Evolutionary conservation across 768 basidiomycete species (phyloP), one percentile per base, ranked within the genome.

Genomic region (Suillus luteus): DNA sequence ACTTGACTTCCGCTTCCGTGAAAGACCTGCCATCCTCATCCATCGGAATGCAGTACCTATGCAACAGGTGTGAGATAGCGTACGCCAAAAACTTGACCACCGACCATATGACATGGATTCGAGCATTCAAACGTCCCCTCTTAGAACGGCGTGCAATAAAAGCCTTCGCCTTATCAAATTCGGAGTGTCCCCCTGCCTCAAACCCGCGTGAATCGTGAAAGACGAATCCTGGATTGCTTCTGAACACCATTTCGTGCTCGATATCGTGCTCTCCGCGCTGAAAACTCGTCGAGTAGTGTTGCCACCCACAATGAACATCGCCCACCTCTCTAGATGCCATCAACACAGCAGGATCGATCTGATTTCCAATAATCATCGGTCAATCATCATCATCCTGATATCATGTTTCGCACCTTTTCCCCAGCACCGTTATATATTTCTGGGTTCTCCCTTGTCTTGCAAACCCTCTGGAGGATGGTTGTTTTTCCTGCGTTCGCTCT

Each of bases 351-450:
- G 19, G 19, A n/a, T 44, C 43, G 19, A 44, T 44, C 43, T 44
- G 43, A 44, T n/a, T n/a, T 44, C 3, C 40, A 17, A 41, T 41
- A 6, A 6, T 6, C 15, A 41, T 41, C 9, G 43, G 19, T 44
- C 9, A 44, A 17, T 41, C 24, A 43, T n/a, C 35, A 41, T 5
- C 37, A 33, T 9, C 46, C 22, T 15, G 60, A 17, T 1, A 12
- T 22, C 7, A 9, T 17, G 3, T 5, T 9, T 2, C 17, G 40
- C 9, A 78, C 77, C 68, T 37, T 52, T 9, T 64, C 60, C 15
- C 72, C 72, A 1, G 58, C 9, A 4, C 59, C 35, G 65, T 71
- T 66, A 22, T 66, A 69, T 55, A 79, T 71, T 10, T 62, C 70
- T 1, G 78, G 33, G 7, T 35, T 8, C 33, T 35, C 33, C 8